Conservation (phyloP, 106 monocot species). For the Platanthera zijinensis region DNA sequence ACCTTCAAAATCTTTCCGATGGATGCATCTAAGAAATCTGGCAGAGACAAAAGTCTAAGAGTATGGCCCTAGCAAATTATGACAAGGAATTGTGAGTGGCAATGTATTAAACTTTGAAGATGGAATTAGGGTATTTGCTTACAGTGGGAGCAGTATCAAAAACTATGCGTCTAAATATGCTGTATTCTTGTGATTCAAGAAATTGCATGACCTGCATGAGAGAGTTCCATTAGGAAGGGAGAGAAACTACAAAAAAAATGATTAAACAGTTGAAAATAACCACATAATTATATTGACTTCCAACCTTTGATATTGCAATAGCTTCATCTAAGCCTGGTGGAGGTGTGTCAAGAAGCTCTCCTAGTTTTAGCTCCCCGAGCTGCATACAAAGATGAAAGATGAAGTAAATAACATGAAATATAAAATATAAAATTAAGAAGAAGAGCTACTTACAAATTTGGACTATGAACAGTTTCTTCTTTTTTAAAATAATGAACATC, state of each 20-base stretch:
- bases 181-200: slow-evolving; percentile 85
- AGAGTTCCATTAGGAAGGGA: background rate
- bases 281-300: slow-evolving; percentile 2
- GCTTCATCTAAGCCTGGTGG: slow-evolving; percentile 98
- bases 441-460: too few species aligned
- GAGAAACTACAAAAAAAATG: background rate
- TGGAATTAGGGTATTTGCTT: slow-evolving; percentile 13
- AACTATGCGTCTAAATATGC: slow-evolving; percentile 90
- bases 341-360: slow-evolving; percentile 90
- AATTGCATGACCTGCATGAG: slow-evolving; percentile 91
- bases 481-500: background rate
- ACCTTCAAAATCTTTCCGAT: slow-evolving; percentile 96
- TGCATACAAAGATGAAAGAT: slow-evolving; percentile 17
- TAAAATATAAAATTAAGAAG: too few species aligned
- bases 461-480: too few species aligned
- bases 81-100: background rate
- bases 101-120: background rate
- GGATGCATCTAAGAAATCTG: slow-evolving; percentile 94
- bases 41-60: slow-evolving; percentile 90
- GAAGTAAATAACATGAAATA: background rate
- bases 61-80: slow-evolving; percentile 67
- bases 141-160: slow-evolving; percentile 99
- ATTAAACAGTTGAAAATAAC: background rate
- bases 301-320: slow-evolving; percentile 96
- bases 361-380: slow-evolving; percentile 94